phyloP scores from a whole-genome alignment of 2,329 filamentous ascomycete species.

The Fusarium cyanostomum region DNA sequence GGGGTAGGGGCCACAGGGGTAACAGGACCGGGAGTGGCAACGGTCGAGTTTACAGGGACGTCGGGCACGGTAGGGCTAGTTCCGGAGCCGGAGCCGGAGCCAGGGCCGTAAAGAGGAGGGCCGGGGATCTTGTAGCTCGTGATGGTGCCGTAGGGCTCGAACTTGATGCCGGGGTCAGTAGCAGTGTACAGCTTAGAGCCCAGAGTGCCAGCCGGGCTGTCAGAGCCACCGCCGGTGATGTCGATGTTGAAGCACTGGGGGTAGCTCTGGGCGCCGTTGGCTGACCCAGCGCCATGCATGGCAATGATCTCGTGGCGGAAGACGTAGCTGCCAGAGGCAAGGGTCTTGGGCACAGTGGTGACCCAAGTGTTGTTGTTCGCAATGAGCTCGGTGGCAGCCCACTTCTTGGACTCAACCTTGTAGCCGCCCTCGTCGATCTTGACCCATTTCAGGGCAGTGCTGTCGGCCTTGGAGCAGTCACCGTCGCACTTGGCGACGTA shows the following conservation, averaged over 20 bases:
- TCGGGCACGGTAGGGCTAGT: conserved; percentile 16
- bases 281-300: conserved; percentile 52
- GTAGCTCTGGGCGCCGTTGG: conserved; percentile 34
- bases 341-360: conserved; percentile 49
- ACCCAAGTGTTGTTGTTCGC: conserved; percentile 51
- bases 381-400: conserved; percentile 55
- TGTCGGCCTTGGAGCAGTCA: conserved; percentile 63
- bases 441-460: conserved; percentile 65
- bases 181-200: conserved; percentile 45
- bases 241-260: conserved; percentile 41
- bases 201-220: conserved; percentile 47
- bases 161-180: conserved; percentile 46
- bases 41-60: conserved; percentile 10
- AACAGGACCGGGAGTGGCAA: conserved; percentile 2
- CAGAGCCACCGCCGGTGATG: conserved; percentile 54
- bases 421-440: conserved; percentile 70
- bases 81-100: conserved; percentile 20
- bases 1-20: conserved; percentile 16
- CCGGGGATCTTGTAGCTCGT: conserved; percentile 44
- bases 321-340: conserved; percentile 56
- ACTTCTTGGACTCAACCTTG: conserved; percentile 48
- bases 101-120: conserved; percentile 41
- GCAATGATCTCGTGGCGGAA: conserved; percentile 64
- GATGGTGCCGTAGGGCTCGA: conserved; percentile 44
- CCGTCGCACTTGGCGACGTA: conserved; percentile 68